Conservation (phyloP, 2,329 filamentous ascomycete genomes). For the Macrophomina phaseolina region DNA sequence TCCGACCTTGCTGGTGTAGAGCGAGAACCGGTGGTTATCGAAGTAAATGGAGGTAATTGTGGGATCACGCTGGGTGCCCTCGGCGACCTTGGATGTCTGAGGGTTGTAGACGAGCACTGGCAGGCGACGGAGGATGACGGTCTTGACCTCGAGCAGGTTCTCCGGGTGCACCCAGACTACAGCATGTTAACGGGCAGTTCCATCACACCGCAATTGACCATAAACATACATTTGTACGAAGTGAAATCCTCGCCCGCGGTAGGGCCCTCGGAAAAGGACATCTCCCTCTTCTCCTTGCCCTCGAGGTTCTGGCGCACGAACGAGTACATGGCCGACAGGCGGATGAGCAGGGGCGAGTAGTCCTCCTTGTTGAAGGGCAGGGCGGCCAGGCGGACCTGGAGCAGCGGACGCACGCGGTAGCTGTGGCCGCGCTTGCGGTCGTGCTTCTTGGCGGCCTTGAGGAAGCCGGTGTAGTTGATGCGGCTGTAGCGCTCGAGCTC, state of each 20-base stretch:
- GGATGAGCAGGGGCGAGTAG: slow-evolving; percentile 85
- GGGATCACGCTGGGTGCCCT: slow-evolving; percentile 78
- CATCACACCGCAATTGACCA: background rate
- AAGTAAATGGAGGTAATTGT: slow-evolving; percentile 96
- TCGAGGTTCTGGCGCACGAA: slow-evolving; percentile 87
- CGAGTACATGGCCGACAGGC: slow-evolving; percentile 93
- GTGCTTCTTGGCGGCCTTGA: slow-evolving; percentile 99
- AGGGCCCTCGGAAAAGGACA: slow-evolving; percentile 52
- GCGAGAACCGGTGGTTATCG: slow-evolving; percentile 81
- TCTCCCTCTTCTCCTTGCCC: slow-evolving; percentile 53
- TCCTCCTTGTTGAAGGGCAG: slow-evolving; percentile 95
- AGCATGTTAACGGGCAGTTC: slow-evolving; percentile 38
- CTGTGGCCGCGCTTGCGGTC: slow-evolving; percentile 86
- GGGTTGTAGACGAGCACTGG: slow-evolving; percentile 94
- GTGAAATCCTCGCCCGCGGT: slow-evolving; percentile 70
- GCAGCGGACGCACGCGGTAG: slow-evolving; percentile 88
- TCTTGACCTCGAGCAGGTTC: slow-evolving; percentile 96
- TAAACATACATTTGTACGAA: slow-evolving; percentile 79
- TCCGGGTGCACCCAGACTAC: slow-evolving; percentile 93
- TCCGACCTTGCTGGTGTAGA: slow-evolving; percentile 86
- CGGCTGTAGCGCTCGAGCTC: slow-evolving; percentile 94
- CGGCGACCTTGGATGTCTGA: slow-evolving; percentile 79
- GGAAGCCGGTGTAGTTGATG: slow-evolving; percentile 96
- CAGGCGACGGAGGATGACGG: slow-evolving; percentile 86
- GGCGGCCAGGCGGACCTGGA: slow-evolving; percentile 87